Conservation (phyloP, 129 eudicot species). For the Centella asiatica region DNA sequence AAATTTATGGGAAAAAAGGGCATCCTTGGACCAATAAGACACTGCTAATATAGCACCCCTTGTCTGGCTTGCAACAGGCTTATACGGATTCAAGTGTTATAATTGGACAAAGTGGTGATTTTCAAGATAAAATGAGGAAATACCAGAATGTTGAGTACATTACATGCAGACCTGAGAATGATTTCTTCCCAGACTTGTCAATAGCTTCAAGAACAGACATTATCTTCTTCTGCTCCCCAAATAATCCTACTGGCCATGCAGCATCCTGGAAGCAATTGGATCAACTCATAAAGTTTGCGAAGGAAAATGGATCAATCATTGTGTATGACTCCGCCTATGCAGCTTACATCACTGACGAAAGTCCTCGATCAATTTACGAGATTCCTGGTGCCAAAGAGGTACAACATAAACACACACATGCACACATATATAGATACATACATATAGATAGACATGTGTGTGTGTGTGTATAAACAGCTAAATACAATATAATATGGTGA, state of each 20-base stretch:
- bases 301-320: slow-evolving; percentile 70
- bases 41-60: background rate
- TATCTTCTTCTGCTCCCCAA: slow-evolving; percentile 88
- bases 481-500: too few relatives aligned
- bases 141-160: slow-evolving; percentile 71
- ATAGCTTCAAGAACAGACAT: slow-evolving; percentile 61
- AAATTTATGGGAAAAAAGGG: background rate
- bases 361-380: slow-evolving; percentile 82
- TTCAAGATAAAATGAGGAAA: slow-evolving; percentile 39
- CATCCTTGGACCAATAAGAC: background rate
- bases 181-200: slow-evolving; percentile 72
- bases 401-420: too few relatives aligned
- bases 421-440: too few relatives aligned
- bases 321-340: slow-evolving; percentile 87
- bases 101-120: slow-evolving; percentile 81
- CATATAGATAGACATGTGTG: too few relatives aligned
- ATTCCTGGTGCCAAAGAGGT: slow-evolving; percentile 92
- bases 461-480: background rate
- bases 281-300: slow-evolving; percentile 61
- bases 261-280: slow-evolving; percentile 57
- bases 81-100: slow-evolving; percentile 88
- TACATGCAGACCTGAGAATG: slow-evolving; percentile 64
- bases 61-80: slow-evolving; percentile 36
- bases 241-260: slow-evolving; percentile 91
- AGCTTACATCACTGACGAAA: slow-evolving; percentile 53